Percentiles rank a stretch among this genome's conserved stretches.
Conservation (phyloP, 164 flowering plant species). For the Cinnamomum micranthum region DNA sequence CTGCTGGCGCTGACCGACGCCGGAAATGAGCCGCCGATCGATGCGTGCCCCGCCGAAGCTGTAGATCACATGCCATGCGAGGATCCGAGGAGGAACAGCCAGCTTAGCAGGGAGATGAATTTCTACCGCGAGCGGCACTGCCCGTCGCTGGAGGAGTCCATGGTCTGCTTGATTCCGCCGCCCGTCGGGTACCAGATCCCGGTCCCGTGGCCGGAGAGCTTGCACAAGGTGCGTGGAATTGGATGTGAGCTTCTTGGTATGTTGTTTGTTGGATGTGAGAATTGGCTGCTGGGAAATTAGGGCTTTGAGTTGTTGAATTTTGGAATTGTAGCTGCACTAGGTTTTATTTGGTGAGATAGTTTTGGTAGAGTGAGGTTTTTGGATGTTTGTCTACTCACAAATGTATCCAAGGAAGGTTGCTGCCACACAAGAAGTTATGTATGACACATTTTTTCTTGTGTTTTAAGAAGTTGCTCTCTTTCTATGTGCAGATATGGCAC, state of each 20-base stretch:
- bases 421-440: background rate
- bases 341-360: background rate
- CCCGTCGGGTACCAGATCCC: conserved; percentile 73
- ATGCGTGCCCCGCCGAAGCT: conserved; percentile 57
- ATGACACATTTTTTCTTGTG: background rate
- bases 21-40: conserved; percentile 43
- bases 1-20: conserved; percentile 41
- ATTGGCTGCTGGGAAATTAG: background rate
- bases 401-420: background rate
- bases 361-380: background rate
- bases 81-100: conserved; percentile 83
- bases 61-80: conserved; percentile 98
- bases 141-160: conserved; percentile 65
- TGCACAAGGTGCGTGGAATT: conserved; percentile 60
- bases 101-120: conserved; percentile 90
- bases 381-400: background rate
- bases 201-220: conserved; percentile 85
- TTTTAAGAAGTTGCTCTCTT: background rate
- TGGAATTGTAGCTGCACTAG: background rate
- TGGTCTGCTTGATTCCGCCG: conserved; percentile 79
- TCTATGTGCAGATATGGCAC: conserved; percentile 80
- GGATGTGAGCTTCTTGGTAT: no score
- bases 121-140: conserved; percentile 91
- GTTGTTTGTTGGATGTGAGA: background rate
- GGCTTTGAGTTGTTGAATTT: background rate